Conservation (phyloP, 805 yeast species). For the Zygoascus ofunaensis region DNA sequence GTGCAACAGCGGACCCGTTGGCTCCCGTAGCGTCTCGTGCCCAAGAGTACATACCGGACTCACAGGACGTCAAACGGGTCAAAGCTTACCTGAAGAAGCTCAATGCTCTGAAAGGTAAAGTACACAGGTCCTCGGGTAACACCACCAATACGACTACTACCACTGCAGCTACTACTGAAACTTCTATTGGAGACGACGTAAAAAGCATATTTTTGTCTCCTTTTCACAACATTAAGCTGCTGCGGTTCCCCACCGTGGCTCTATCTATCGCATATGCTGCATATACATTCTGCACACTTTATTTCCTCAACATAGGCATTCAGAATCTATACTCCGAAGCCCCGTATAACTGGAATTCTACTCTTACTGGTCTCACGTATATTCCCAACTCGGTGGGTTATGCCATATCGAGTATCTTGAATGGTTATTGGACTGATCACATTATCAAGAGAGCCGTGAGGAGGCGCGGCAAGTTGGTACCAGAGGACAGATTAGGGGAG, state of each 20-base stretch:
- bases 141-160: neutral
- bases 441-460: constrained; percentile 44
- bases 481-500: constrained; percentile 73
- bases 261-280: constrained; percentile 59
- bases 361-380: constrained; percentile 65
- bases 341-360: constrained; percentile 62
- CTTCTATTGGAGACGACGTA: neutral
- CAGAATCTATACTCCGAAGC: constrained; percentile 48
- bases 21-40: constrained; percentile 2
- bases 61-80: constrained; percentile 5
- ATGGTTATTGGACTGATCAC: constrained; percentile 72
- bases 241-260: constrained; percentile 66
- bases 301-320: constrained; percentile 66
- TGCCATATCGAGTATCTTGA: constrained; percentile 63
- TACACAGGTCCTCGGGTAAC: neutral
- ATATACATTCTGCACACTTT: constrained; percentile 60
- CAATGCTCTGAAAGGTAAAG: neutral
- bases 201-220: constrained; percentile 41
- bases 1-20: constrained; percentile 1
- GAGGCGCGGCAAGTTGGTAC: constrained; percentile 55
- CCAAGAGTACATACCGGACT: neutral
- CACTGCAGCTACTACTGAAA: neutral
- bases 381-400: constrained; percentile 79
- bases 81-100: neutral
- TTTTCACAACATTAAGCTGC: constrained; percentile 47